Base-by-base conservation (phyloP, 2,329 filamentous ascomycete genomes). In the Claviceps quebecensis region DNA sequence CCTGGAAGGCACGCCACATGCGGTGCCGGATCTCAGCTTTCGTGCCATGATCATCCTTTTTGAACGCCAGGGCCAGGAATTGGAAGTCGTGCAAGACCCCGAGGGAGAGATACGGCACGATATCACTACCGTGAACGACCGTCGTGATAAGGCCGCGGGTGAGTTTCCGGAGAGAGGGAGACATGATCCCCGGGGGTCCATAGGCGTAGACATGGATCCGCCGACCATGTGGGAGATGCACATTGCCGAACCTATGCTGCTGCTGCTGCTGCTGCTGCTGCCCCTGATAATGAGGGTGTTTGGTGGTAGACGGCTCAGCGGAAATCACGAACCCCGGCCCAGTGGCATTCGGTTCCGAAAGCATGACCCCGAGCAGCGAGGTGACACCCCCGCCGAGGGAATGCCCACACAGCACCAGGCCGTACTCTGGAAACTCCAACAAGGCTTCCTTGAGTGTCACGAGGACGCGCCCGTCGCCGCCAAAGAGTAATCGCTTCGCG, bases 191-290 rank as follows among this genome's bases (percentile, higher is more conserved):
- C 0, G 85, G 84, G 1, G 85, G 81, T 0, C 86, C 86, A 61
- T 88, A 90, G 6, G 86, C 83, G 61, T 87, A 90, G 13, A 88
- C 86, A 58, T 90, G 86, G 19, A 89, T 84, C 3, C 83, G 81
- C 0, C 86, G 76, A 16, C 81, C 80, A 0, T 81, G 59, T 0
- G 86, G 86, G 0, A 89, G 72, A 17, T 71, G 74, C 36, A 80
- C 65, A 17, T 69, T 65, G 14, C 61, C 56, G 34, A 59, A 54
- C 2, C 54, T 57, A n/a, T 56, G 6, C 3, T 22, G 8, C 6
- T 41, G 8, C 13, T 39, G 38, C 4, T 39, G 38, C 14, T 40
- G 38, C 7, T 40, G 38, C 5, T 43, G 40, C 2, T 23, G 4
- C 5, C 11, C 19, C 6, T 23, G 19, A 8, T 23, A 48, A 29